Evolutionary conservation across 2,329 filamentous ascomycete genomes (phyloP), one percentile per base, ranked within the genome.

Genomic region (Diplodia seriata): DNA sequence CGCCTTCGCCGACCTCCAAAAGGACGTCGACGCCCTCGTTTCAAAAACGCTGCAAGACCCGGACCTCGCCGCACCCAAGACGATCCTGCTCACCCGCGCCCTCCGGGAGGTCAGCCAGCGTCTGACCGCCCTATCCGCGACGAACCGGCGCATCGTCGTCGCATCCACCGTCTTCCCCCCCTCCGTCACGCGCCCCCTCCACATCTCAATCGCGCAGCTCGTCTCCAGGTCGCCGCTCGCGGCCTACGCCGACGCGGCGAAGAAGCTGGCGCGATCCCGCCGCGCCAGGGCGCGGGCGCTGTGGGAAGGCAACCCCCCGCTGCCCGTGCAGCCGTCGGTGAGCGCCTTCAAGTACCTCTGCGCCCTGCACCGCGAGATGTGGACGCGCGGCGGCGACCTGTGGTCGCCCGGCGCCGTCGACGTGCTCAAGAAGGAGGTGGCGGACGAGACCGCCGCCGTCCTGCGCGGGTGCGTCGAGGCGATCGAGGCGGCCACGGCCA

Each of bases 291-390:
- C 90, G 7, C 85, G 89, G 63, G 84, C 86, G 0, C 82, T 97
- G 0, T 97, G 94, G 94, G 93, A 96, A 75, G 91, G 91, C 0
- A 83, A 87, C 47, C 91, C 91, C 0, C 83, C 87, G 31, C 77
- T 97, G 51, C 94, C 94, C 0, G 84, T 88, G 6, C 92, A 95
- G 73, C 93, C 93, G 0, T 94, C 92, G 0, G 89, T 92, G 0
- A 84, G 85, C 23, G 82, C 88, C 0, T 97, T 97, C 75, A 86
- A 85, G 69, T 89, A 96, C 66, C 74, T 97, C 59, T 87, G 88
- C 29, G 83, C 83, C 54, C 75, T 97, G 33, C 86, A 87, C 4
- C 80, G 81, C 56, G 82, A 85, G 5, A 96, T 97, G 92, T 85
- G 85, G 3, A 81, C 84, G 14, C 82, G 86, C 3, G 94, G 94